Base-by-base conservation (phyloP, 1,139 yeast genomes). In the Suhomyces atakaporum region DNA sequence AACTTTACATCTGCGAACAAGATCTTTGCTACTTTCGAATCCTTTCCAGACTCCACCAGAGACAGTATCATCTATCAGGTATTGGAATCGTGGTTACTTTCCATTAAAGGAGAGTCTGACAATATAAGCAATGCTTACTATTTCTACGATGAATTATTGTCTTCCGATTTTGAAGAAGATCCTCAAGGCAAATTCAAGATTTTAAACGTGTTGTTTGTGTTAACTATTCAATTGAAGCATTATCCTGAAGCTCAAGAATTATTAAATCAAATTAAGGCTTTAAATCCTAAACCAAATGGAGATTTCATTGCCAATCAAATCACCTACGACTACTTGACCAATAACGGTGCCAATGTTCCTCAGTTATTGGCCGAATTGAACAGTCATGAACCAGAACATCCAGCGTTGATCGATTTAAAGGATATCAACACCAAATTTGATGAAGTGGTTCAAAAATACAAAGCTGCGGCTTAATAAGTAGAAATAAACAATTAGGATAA, bases 101-200 rank as follows among this genome's bases (percentile, higher is more conserved):
- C 83, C 34, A 58, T 70, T 24, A 67, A 65, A 48, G 85, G 84
- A 32, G 81, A 78, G 37, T 72, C 78, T 16, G 75, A 73, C 41
- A 66, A 73, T 45, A 73, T 79, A 44, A 82, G 75, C 56, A 77
- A 78, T 45, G 69, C 85, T 2, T 79, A 73, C 61, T 84, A 81
- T 58, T 83, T 84, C 49, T 84, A 77, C 58, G 92, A 84, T 56
- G 94, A 84, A 60, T 66, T 81, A 38, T 71, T 81, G 36, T 74
- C 78, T 31, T 57, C 69, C 16, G 72, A 68, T 40, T 67, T 65
- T 38, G 70, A 67, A 21, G 61, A 58, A 33, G 75, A 69, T 39
- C 45, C 54, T 7, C 57, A 53, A 29, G 72, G 73, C 21, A 66
- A 66, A 44, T 62, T 58, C 44, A 63, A 59, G 40, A 51, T 66